phyloP scores from a whole-genome alignment of 805 yeast genomes.

The Barnettozyma pratensis region DNA sequence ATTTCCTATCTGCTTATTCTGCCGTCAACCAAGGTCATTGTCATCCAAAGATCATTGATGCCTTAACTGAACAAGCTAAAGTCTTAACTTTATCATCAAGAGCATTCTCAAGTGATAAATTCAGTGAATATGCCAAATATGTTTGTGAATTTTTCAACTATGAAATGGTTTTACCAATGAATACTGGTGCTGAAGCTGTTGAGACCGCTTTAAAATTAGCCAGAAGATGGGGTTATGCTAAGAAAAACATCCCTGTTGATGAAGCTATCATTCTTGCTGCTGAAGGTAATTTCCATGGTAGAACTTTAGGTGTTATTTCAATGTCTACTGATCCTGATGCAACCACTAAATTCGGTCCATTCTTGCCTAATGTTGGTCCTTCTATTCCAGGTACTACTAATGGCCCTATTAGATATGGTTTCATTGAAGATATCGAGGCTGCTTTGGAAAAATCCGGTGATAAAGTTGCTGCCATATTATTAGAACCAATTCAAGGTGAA shows the following conservation, averaged over 20 bases:
- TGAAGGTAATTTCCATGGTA: constrained; percentile 90
- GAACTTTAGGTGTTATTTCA: constrained; percentile 91
- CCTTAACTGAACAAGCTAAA: constrained; percentile 83
- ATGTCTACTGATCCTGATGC: constrained; percentile 97
- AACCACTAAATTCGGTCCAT: constrained; percentile 84
- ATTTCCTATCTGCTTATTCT: constrained; percentile 90
- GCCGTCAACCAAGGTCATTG: constrained; percentile 99
- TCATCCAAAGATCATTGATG: constrained; percentile 85
- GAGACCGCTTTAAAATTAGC: constrained; percentile 93
- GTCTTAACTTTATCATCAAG: constrained; percentile 82
- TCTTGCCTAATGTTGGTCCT: constrained; percentile 78
- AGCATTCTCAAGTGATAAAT: constrained; percentile 87
- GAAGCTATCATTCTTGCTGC: constrained; percentile 89
- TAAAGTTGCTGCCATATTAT: constrained; percentile 81
- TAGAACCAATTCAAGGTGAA: constrained; percentile 98
- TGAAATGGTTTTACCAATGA: constrained; percentile 95
- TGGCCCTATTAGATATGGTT: constrained; percentile 70
- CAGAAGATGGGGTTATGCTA: constrained; percentile 93
- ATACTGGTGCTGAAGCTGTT: constrained; percentile 98
- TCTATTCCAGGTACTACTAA: constrained; percentile 67
- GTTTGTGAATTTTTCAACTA: constrained; percentile 84
- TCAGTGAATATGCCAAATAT: constrained; percentile 82
- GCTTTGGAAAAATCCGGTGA: constrained; percentile 83
- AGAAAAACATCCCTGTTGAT: constrained; percentile 74
- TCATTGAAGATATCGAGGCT: constrained; percentile 76